These are phyloP conservation scores for Hypoxylon trugodes DNA, from an alignment of 495 filamentous ascomycete genomes.

Conservation along the genomic window DNA sequence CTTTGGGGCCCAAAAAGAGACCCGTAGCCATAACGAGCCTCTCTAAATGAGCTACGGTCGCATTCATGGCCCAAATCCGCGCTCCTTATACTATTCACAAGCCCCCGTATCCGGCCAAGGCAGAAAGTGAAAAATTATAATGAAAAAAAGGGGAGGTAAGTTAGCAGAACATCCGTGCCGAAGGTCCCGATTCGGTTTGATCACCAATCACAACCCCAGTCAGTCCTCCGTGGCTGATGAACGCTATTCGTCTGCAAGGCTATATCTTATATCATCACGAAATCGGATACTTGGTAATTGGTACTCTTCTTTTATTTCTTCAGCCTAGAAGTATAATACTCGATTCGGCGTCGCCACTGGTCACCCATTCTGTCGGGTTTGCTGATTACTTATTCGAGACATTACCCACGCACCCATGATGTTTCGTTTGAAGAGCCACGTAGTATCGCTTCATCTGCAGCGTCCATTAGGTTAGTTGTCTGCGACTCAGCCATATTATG, in stretches of 20 bases:
- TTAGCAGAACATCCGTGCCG: slow-evolving; percentile 16
- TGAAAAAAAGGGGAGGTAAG: slow-evolving; percentile 2
- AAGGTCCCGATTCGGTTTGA: slow-evolving; percentile 8
- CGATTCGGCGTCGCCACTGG: slow-evolving; percentile 34
- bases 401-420: slow-evolving; percentile 13
- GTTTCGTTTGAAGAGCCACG: slow-evolving; percentile 11
- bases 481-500: slow-evolving; percentile 18
- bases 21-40: slow-evolving; percentile 29
- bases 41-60: slow-evolving; percentile 29
- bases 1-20: slow-evolving; percentile 41
- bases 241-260: slow-evolving; percentile 2
- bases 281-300: slow-evolving; percentile 31
- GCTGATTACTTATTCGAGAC: slow-evolving; percentile 15
- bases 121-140: slow-evolving; percentile 30
- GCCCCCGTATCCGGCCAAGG: slow-evolving; percentile 30
- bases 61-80: slow-evolving; percentile 34
- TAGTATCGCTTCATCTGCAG: slow-evolving; percentile 26
- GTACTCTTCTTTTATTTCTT: not conserved
- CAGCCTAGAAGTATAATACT: not conserved
- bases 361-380: slow-evolving; percentile 32
- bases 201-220: slow-evolving; percentile 38
- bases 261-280: not conserved
- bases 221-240: slow-evolving; percentile 35
- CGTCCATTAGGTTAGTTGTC: not conserved
- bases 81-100: slow-evolving; percentile 40